phyloP scores from a whole-genome alignment of 495 filamentous ascomycete genomes.

The Aspergillus avenaceus region DNA sequence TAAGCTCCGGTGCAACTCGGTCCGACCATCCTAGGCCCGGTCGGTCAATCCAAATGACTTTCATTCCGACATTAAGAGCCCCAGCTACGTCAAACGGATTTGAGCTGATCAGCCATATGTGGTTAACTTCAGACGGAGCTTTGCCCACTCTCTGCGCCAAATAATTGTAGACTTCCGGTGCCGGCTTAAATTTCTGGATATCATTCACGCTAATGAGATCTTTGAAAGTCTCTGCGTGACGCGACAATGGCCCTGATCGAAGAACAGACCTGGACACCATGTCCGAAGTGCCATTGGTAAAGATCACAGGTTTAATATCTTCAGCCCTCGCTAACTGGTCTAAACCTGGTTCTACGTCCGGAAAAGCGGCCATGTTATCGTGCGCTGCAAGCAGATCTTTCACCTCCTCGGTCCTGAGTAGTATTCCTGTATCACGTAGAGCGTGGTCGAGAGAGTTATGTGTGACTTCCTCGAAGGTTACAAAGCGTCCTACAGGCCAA shows the following conservation, averaged over 20 bases:
- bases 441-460: constrained; percentile 60
- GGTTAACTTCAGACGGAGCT: constrained; percentile 32
- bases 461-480: constrained; percentile 63
- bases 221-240: constrained; percentile 46
- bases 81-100: constrained; percentile 79
- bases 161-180: constrained; percentile 57
- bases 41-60: constrained; percentile 68
- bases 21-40: constrained; percentile 41
- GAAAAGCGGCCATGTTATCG: constrained; percentile 63
- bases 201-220: constrained; percentile 61
- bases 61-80: constrained; percentile 43
- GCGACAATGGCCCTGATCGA: constrained; percentile 51
- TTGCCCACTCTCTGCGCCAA: constrained; percentile 52
- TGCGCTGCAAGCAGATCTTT: constrained; percentile 60
- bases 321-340: constrained; percentile 33
- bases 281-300: constrained; percentile 66
- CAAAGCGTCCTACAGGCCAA: constrained; percentile 49
- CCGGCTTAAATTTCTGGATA: constrained; percentile 63
- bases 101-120: constrained; percentile 69
- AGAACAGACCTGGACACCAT: constrained; percentile 62
- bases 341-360: constrained; percentile 57
- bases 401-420: constrained; percentile 38
- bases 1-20: constrained; percentile 18
- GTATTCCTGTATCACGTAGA: constrained; percentile 48
- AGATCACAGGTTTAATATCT: constrained; percentile 55